Percentiles rank a stretch among this genome's conserved stretches.
Conservation (phyloP, 345 rosid species). For the Populus nigra region DNA sequence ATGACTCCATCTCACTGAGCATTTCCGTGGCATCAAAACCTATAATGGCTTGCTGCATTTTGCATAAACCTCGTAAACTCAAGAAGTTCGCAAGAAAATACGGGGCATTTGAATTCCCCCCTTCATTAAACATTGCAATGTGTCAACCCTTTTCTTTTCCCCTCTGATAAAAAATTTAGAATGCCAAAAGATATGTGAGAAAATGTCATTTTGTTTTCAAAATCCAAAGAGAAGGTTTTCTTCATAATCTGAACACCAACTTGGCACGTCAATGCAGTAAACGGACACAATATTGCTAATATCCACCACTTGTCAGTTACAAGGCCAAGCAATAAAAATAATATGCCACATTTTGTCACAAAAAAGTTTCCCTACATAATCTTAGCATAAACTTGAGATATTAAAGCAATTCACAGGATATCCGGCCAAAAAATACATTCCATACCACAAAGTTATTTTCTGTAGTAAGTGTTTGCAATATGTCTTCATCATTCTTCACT, state of each 20-base stretch:
- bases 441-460: slow-evolving; percentile 78
- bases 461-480: slow-evolving; percentile 60
- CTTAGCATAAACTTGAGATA: neutral
- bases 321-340: neutral
- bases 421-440: slow-evolving; percentile 11
- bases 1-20: slow-evolving; percentile 67
- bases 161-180: neutral
- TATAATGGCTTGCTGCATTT: slow-evolving; percentile 80
- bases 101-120: neutral
- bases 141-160: neutral
- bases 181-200: neutral
- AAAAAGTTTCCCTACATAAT: neutral
- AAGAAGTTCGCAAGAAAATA: slow-evolving; percentile 5
- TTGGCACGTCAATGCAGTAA: neutral
- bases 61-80: slow-evolving; percentile 14
- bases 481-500: slow-evolving; percentile 79
- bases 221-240: neutral
- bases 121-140: neutral
- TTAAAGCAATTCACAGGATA: neutral
- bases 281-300: neutral
- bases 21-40: slow-evolving; percentile 82
- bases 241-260: neutral
- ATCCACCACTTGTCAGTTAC: neutral
- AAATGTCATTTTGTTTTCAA: neutral
- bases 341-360: neutral